Conservation (phyloP, 257 asterid genomes). For the Ehretia macrophylla region DNA sequence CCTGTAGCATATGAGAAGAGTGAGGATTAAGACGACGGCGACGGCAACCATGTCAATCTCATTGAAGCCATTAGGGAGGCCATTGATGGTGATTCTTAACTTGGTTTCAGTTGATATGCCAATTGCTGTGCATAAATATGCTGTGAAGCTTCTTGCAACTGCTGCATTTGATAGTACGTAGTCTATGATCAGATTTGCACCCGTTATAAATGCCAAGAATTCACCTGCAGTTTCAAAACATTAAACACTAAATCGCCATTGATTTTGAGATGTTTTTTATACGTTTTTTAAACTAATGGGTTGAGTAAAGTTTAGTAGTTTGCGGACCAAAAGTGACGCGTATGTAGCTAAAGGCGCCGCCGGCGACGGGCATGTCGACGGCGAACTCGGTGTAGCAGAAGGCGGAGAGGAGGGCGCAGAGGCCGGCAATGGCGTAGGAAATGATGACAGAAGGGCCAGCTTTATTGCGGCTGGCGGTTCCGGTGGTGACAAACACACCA, state of each 20-base stretch:
- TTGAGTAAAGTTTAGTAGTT: background rate
- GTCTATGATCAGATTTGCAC: conserved; percentile 75
- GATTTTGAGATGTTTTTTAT: background rate
- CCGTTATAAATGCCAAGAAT: conserved; percentile 78
- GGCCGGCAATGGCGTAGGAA: conserved; percentile 94
- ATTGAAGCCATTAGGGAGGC: conserved; percentile 69
- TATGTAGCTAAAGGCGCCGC: conserved; percentile 95
- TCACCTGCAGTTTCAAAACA: conserved; percentile 44
- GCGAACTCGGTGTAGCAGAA: conserved; percentile 97
- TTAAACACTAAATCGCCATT: background rate
- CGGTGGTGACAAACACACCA: conserved; percentile 90
- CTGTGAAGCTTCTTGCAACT: conserved; percentile 89
- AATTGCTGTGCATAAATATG: conserved; percentile 61
- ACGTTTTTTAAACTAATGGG: background rate
- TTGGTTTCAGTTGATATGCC: conserved; percentile 43
- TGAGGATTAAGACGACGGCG: conserved; percentile 59
- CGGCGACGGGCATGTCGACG: conserved; percentile 97
- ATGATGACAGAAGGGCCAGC: conserved; percentile 92
- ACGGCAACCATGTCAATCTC: conserved; percentile 82
- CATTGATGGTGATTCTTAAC: conserved; percentile 44
- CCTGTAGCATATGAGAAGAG: conserved; percentile 88
- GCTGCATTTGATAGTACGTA: conserved; percentile 96
- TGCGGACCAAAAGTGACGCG: conserved; percentile 77
- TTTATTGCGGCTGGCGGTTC: conserved; percentile 45
- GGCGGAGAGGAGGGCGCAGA: conserved; percentile 93